Base-by-base conservation (phyloP, 2,329 filamentous ascomycete species). In the Zymoseptoria passerinii region DNA sequence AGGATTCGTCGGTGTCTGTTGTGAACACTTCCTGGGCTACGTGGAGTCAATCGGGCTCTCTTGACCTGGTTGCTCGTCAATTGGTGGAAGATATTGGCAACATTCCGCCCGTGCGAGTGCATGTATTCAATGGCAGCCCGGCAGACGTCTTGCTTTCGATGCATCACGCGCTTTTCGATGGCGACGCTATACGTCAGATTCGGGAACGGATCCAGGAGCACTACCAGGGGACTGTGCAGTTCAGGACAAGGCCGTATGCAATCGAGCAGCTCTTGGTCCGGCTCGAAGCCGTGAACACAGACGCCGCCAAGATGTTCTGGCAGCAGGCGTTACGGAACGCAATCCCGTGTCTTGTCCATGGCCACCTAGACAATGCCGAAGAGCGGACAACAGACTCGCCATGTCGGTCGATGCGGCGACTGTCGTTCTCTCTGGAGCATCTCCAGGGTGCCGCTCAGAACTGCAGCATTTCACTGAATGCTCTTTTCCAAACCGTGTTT, bases 401-500 rank as follows among this genome's bases (percentile, higher is more conserved):
- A 50, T 28, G 16, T 19, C 51, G 4, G 27, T 57, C 8, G 52
- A 59, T 18, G 53, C 50, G 8, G 59, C 60, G 16, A 19, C 55
- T 28, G 48, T 58, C n/a, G 59, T 6, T 44, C 13, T 16, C 35
- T 5, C 16, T 44, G 35, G 10, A 44, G 5, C 7, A 44, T 5
- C n/a, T 44, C 7, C 16, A n/a, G n/a, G 13, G 5, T 4, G 35
- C 35, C 13, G 35, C 16, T 44, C 35, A 44, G 35, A 44, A n/a
- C 35, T 44, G 16, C 35, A 44, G 4, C 35, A n/a, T 44, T 44
- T 44, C 35, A 13, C n/a, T 44, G 10, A 44, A 44, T 16, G 35
- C 57, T 8, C 51, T 62, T 7, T 50, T 62, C 5, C 60, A 62
- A 27, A 20, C 50, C 35, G 57, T 55, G 10, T 62, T 62, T 48